Conservation (phyloP, 495 filamentous ascomycete species). For the Aspergillus diversus region DNA sequence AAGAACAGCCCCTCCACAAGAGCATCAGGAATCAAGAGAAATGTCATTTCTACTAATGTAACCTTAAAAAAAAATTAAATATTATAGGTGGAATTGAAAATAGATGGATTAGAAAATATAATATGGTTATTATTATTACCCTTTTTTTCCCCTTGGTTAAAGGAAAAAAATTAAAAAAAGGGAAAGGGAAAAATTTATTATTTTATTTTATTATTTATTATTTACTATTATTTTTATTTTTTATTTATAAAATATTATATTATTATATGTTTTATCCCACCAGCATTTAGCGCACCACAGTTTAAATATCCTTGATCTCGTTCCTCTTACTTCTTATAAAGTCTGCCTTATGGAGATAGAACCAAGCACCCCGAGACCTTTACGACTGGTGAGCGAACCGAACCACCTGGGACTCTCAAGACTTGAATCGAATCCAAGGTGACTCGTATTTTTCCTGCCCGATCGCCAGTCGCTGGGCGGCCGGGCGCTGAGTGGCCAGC, state of each 20-base stretch:
- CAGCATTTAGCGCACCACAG: conserved; percentile 4
- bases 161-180: not conserved
- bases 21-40: not conserved
- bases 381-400: not conserved
- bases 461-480: not conserved
- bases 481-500: conserved; percentile 22
- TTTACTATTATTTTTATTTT: conserved; percentile 11
- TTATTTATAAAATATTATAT: conserved; percentile 16
- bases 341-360: not conserved
- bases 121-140: conserved; percentile 8
- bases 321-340: not conserved
- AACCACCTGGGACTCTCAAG: not conserved
- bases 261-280: conserved; percentile 20
- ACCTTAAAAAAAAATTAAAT: conserved; percentile 14
- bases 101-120: conserved; percentile 7
- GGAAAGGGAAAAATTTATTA: not conserved
- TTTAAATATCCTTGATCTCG: not conserved
- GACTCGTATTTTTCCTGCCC: conserved; percentile 14
- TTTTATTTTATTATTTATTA: conserved; percentile 11
- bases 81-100: conserved; percentile 13
- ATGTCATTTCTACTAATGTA: conserved; percentile 7
- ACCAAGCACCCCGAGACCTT: not conserved
- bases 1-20: not conserved
- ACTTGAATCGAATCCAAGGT: not conserved
- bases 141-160: not conserved